Percentiles rank a stretch among this genome's conserved stretches.
These are phyloP conservation scores for Fusarium pilosicola DNA, from an alignment of 2,329 filamentous ascomycete genomes.

Conservation along the genomic window DNA sequence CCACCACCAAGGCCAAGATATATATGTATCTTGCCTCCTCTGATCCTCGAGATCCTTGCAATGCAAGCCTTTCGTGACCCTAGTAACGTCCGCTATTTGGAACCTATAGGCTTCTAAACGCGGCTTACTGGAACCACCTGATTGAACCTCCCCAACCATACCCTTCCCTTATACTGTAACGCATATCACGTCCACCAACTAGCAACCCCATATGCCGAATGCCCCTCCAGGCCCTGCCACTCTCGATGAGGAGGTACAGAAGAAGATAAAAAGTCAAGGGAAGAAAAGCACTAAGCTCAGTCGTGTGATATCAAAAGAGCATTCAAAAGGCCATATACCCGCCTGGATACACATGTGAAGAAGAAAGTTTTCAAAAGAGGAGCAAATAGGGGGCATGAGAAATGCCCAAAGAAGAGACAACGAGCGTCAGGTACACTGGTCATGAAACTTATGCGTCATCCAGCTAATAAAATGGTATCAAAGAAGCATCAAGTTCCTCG, in stretches of 20 bases:
- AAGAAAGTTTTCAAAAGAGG: conserved; percentile 30
- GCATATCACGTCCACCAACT: neutral
- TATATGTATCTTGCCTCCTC: neutral
- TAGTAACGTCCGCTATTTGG: neutral
- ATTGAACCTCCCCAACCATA: conserved; percentile 23
- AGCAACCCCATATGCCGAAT: conserved; percentile 16
- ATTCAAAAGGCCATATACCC: conserved; percentile 19
- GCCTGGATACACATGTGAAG: conserved; percentile 21
- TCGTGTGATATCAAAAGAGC: conserved; percentile 38
- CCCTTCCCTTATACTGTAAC: conserved; percentile 2
- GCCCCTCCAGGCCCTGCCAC: conserved; percentile 29
- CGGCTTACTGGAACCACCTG: neutral
- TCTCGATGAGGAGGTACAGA: conserved; percentile 33
- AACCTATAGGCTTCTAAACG: conserved; percentile 3
- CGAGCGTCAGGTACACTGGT: conserved; percentile 40
- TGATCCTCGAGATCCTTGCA: conserved; percentile 7
- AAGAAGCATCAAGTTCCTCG: conserved; percentile 42
- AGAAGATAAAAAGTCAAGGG: conserved; percentile 24
- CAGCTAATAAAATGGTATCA: conserved; percentile 47
- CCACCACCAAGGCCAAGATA: neutral
- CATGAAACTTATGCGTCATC: conserved; percentile 38
- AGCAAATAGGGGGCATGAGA: conserved; percentile 18
- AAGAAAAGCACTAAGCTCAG: conserved; percentile 40
- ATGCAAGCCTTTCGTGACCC: conserved; percentile 7
- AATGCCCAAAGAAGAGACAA: conserved; percentile 32